Percentiles rank a stretch among this genome's conserved stretches.
Conservation (phyloP, 306 rosid species). For the Dalbergia cultrata region DNA sequence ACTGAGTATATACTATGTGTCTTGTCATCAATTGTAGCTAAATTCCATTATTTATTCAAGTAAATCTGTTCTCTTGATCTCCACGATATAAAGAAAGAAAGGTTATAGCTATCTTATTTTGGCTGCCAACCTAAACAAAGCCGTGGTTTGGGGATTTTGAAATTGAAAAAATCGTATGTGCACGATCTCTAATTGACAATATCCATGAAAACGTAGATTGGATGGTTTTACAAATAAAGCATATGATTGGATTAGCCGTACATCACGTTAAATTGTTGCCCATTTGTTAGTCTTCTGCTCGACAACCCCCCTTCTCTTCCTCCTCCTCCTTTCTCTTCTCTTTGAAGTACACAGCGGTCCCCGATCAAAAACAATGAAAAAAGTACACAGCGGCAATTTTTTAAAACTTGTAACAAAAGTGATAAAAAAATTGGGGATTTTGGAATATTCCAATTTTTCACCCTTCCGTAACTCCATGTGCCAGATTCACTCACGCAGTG, state of each 20-base stretch:
- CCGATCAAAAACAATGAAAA: too few species aligned
- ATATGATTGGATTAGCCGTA: too few species aligned
- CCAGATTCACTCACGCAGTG: background rate
- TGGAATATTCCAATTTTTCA: background rate
- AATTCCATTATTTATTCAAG: slow-evolving; percentile 11
- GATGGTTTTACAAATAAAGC: too few species aligned
- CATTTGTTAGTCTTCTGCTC: too few species aligned
- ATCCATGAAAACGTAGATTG: background rate
- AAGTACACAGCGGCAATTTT: too few species aligned
- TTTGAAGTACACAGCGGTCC: too few species aligned
- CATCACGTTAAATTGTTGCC: too few species aligned
- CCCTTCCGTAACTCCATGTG: background rate
- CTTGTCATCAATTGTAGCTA: slow-evolving; percentile 25
- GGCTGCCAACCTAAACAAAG: background rate
- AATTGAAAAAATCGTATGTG: background rate
- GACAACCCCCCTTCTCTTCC: too few species aligned
- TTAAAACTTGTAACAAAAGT: too few species aligned
- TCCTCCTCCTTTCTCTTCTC: too few species aligned
- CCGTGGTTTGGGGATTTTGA: background rate
- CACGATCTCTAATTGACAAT: background rate
- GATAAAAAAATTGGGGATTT: background rate
- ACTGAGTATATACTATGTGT: background rate
- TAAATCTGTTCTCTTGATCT: background rate
- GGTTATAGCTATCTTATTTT: background rate
- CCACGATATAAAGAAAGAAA: background rate